A percentile compares a stretch with the other conserved stretches of the same genome.
phyloP scores from a whole-genome alignment of 495 filamentous ascomycete genomes.

The Aspergillus saccharolyticus region DNA sequence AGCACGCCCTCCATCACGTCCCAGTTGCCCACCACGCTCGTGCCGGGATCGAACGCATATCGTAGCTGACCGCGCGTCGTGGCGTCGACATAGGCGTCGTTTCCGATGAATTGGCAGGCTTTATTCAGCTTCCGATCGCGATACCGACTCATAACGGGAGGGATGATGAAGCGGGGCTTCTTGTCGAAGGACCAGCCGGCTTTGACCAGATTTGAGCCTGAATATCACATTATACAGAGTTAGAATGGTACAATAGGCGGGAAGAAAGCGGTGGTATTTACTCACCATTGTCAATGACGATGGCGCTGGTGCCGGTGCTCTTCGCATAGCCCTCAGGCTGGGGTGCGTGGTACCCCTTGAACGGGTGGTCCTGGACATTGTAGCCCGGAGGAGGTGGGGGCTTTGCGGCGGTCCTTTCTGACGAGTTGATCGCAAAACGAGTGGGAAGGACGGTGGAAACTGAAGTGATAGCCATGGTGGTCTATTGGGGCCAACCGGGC shows the following conservation, averaged over 20 bases:
- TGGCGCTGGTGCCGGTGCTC: slow-evolving; percentile 62
- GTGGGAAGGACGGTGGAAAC: slow-evolving; percentile 37
- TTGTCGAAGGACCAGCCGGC: slow-evolving; percentile 93
- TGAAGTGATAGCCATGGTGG: slow-evolving; percentile 48
- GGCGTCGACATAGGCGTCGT: slow-evolving; percentile 88
- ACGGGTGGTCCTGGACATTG: slow-evolving; percentile 66
- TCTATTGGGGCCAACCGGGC: slow-evolving; percentile 18
- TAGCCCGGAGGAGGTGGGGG: slow-evolving; percentile 44
- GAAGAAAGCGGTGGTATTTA: not conserved
- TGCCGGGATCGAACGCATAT: slow-evolving; percentile 85
- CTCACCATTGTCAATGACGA: slow-evolving; percentile 97
- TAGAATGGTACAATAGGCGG: not conserved
- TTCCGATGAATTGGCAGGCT: slow-evolving; percentile 84
- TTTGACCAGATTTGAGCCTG: slow-evolving; percentile 82
- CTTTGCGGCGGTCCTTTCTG: slow-evolving; percentile 39
- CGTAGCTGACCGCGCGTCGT: slow-evolving; percentile 86
- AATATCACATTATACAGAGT: not conserved
- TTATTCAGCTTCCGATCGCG: slow-evolving; percentile 86
- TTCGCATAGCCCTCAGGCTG: slow-evolving; percentile 62
- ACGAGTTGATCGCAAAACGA: slow-evolving; percentile 27
- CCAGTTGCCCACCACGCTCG: slow-evolving; percentile 91
- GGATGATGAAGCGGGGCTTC: slow-evolving; percentile 68
- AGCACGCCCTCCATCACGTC: slow-evolving; percentile 91
- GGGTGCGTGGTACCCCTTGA: slow-evolving; percentile 64
- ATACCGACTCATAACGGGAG: slow-evolving; percentile 89